Conservation (phyloP, 2,329 filamentous ascomycete genomes). For the Cladophialophora yegresii region DNA sequence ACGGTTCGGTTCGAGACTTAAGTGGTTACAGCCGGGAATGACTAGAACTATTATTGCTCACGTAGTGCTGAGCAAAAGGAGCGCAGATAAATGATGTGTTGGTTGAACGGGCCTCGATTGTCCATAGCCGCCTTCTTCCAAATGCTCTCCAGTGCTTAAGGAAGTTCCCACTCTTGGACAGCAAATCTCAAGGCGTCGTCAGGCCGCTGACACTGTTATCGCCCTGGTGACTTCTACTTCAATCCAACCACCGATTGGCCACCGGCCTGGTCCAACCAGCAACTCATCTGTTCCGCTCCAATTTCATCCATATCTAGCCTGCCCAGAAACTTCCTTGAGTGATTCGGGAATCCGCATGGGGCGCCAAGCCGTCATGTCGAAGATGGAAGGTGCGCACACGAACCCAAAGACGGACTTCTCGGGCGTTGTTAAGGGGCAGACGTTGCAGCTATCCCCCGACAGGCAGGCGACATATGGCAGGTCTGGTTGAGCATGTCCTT, state of each 20-base stretch:
- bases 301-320: slow-evolving; percentile 66
- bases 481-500: not conserved
- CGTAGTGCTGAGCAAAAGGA: not conserved
- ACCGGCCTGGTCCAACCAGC: slow-evolving; percentile 67
- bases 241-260: slow-evolving; percentile 6
- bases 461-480: not conserved
- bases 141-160: not conserved
- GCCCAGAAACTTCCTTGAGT: slow-evolving; percentile 65
- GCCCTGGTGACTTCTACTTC: not conserved
- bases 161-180: not conserved
- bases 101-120: not conserved
- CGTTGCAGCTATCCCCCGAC: not conserved
- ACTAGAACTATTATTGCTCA: not conserved
- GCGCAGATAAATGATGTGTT: not conserved
- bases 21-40: not conserved
- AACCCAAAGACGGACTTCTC: not conserved
- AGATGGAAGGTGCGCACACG: not conserved
- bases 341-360: slow-evolving; percentile 68
- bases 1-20: not conserved
- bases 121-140: not conserved
- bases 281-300: slow-evolving; percentile 65
- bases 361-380: slow-evolving; percentile 48
- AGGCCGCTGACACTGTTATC: too few species aligned
- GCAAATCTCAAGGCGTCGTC: too few species aligned
- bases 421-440: not conserved